Conservation (phyloP, 768 basidiomycete species). For the Tricholoma flavovirens region DNA sequence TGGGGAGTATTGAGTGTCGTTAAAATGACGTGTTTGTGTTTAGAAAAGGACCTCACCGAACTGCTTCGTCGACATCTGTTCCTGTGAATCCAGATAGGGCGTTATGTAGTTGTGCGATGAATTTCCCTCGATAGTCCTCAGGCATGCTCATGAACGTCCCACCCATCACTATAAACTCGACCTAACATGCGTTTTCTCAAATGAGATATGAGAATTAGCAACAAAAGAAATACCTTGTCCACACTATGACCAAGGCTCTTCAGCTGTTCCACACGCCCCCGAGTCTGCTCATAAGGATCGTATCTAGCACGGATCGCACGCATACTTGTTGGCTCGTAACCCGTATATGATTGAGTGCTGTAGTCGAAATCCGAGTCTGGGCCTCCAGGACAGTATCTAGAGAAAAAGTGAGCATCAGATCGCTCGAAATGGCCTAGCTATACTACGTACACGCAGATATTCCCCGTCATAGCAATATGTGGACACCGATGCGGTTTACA, state of each 20-base stretch:
- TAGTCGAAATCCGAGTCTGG: conserved; percentile 99
- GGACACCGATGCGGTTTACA: conserved; percentile 99
- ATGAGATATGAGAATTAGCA: neutral
- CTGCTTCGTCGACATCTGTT: conserved; percentile 91
- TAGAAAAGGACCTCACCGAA: conserved; percentile 43
- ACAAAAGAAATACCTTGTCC: conserved; percentile 65
- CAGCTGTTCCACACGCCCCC: conserved; percentile 92
- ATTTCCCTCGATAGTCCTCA: conserved; percentile 89
- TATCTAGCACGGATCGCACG: conserved; percentile 92
- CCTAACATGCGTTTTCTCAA: conserved; percentile 32
- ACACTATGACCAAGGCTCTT: conserved; percentile 95
- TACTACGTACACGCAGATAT: conserved; percentile 87
- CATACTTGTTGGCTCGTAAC: conserved; percentile 98
- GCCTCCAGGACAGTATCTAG: conserved; percentile 94
- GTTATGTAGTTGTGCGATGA: conserved; percentile 95
- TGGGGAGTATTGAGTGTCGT: conserved; percentile 19
- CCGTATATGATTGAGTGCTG: conserved; percentile 94
- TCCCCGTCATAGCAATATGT: conserved; percentile 99
- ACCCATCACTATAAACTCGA: conserved; percentile 94
- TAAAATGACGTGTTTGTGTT: neutral
- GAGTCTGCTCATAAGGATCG: conserved; percentile 96
- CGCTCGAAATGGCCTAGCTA: neutral
- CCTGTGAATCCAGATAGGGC: conserved; percentile 95
- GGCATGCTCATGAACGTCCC: conserved; percentile 99
- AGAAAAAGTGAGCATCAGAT: neutral